A percentile compares a stretch with the other conserved stretches of the same genome.
phyloP scores from a whole-genome alignment of 495 filamentous ascomycete species.

The Clavariopsis aquatica region DNA sequence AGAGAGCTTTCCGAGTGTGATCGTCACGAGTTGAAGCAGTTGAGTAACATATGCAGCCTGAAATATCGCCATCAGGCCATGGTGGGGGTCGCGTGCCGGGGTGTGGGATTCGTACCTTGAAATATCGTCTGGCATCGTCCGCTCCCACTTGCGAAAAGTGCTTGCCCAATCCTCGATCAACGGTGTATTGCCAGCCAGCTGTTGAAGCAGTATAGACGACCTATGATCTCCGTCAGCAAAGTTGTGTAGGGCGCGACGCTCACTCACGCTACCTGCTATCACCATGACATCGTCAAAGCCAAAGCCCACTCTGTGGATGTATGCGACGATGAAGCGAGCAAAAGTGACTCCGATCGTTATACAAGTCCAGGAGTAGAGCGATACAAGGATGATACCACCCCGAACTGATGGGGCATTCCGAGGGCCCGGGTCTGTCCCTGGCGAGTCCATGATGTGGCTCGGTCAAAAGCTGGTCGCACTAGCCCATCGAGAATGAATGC shows the following conservation, averaged over 20 bases:
- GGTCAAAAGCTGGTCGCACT: neutral
- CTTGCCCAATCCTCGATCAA: conserved; percentile 8
- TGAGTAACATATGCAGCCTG: conserved; percentile 22
- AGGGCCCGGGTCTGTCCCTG: neutral
- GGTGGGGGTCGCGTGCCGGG: no score
- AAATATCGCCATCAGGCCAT: neutral
- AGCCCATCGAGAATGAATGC: neutral
- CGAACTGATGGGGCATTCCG: conserved; percentile 11
- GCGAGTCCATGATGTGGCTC: conserved; percentile 7
- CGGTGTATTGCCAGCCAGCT: conserved; percentile 2
- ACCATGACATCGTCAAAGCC: conserved; percentile 15
- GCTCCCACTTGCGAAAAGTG: neutral
- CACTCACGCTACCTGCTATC: conserved; percentile 1
- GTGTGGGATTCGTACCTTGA: neutral
- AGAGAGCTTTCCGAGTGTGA: conserved; percentile 21
- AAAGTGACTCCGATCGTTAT: conserved; percentile 5
- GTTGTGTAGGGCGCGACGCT: neutral
- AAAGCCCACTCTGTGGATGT: conserved; percentile 9
- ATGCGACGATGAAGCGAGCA: conserved; percentile 7
- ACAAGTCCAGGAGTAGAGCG: conserved; percentile 12
- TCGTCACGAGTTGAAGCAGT: conserved; percentile 22
- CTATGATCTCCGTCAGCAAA: neutral
- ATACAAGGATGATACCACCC: conserved; percentile 14
- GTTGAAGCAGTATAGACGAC: neutral
- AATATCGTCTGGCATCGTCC: neutral